phyloP scores from a whole-genome alignment of 2,329 filamentous ascomycete genomes.

The Fusarium neocosmosporiellum region DNA sequence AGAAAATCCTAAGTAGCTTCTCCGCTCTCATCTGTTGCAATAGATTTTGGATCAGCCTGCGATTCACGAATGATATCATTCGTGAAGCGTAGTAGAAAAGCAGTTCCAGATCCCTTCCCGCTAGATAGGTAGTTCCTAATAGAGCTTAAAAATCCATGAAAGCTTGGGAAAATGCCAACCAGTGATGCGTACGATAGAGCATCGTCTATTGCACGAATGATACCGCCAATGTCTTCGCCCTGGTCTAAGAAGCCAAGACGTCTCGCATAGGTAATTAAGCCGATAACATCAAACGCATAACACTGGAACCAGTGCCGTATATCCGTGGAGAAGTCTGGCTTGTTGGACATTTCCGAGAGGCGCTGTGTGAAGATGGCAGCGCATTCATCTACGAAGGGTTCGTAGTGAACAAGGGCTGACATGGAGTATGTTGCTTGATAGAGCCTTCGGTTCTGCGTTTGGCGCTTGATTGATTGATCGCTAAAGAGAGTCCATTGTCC shows the following conservation, averaged over 20 bases:
- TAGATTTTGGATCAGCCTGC: constrained; percentile 9
- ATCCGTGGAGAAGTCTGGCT: constrained; percentile 30
- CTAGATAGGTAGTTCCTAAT: constrained; percentile 31
- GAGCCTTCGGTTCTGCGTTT: constrained; percentile 40
- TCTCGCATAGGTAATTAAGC: constrained; percentile 47
- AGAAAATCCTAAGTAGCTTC: constrained; percentile 16
- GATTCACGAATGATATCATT: constrained; percentile 18
- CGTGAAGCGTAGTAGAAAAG: constrained; percentile 15
- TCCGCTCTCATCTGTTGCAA: not conserved
- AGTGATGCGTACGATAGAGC: constrained; percentile 38
- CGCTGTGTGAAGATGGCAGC: constrained; percentile 41
- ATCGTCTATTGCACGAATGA: constrained; percentile 41
- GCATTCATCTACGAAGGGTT: constrained; percentile 47
- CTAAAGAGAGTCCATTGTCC: constrained; percentile 43
- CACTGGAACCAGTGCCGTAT: constrained; percentile 50
- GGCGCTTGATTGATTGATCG: constrained; percentile 41
- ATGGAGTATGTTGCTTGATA: constrained; percentile 46
- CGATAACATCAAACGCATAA: constrained; percentile 54
- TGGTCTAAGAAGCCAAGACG: constrained; percentile 50
- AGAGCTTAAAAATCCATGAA: constrained; percentile 23
- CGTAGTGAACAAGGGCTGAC: constrained; percentile 47
- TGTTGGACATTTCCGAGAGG: constrained; percentile 38
- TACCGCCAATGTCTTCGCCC: constrained; percentile 45
- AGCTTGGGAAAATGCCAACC: constrained; percentile 34
- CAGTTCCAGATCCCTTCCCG: constrained; percentile 7